Base-by-base conservation (phyloP, 768 basidiomycete genomes). In the Podaxis rugospora region DNA sequence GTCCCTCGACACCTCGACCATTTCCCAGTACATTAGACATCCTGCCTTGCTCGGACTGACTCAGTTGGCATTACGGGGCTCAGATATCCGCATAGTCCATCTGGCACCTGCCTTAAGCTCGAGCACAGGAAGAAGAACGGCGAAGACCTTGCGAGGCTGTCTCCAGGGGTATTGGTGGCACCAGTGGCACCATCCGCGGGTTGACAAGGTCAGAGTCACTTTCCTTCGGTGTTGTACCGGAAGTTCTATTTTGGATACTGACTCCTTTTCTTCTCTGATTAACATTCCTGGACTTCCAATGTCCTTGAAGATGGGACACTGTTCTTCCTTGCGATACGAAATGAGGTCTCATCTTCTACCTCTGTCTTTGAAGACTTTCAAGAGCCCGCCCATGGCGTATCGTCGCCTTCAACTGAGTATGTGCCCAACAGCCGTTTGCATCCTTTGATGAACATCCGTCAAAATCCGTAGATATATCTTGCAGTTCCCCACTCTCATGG, bases 61-160 rank as follows among this genome's bases (percentile, higher is more conserved):
- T 84, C 86, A 62, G 80, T 86, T 36, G 85, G 84, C 4, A 79
- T 86, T 63, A 87, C 86, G 1, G 86, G 86, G 68, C 76, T 87
- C 44, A 5, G 85, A 87, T 65, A 82, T 82, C 64, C 75, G 84
- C 51, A 82, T 85, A 76, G 75, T 16, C 73, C 82, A 5, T 83
- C 84, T n/a, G 75, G 72, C 11, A 84, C 83, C 1, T 64, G 68
- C 5, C 77, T 77, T 2, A 70, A 79, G 37, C 72, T 82, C 18
- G 74, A 71, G 39, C 82, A 84, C 67, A 83, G 86, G 67, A 72
- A 78, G 66, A 75, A 73, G 63, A 84, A 87, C 65, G 86, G 84
- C 65, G 70, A 78, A 69, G 76, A 75, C 23, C 83, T 16, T 87
- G 85, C 66, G 76, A 78, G 66, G 73, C 72, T 40, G 73, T 78